Percentiles rank a stretch among this genome's conserved stretches.
These are phyloP conservation scores for Dryadomyces quercivorus DNA, from an alignment of 2,329 filamentous ascomycete species.

Conservation along the genomic window DNA sequence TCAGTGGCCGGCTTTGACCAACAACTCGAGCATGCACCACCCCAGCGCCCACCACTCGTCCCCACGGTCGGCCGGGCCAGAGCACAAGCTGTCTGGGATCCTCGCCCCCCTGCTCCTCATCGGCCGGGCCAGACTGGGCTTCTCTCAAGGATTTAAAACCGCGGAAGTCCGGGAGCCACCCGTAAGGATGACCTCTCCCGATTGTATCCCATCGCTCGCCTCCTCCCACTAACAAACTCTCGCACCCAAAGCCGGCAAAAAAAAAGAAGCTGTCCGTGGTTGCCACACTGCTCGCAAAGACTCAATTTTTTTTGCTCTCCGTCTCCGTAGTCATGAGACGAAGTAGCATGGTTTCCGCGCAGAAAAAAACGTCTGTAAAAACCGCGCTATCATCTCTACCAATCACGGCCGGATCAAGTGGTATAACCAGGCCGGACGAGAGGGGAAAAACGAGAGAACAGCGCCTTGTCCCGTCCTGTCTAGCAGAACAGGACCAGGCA, in stretches of 20 bases:
- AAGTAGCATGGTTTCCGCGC: slow-evolving; percentile 35
- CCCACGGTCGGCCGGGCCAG: background rate
- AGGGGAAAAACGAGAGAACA: slow-evolving; percentile 29
- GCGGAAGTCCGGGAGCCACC: background rate
- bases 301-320: slow-evolving; percentile 96
- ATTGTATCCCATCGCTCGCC: background rate
- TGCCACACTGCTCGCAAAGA: slow-evolving; percentile 73
- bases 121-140: too few species aligned
- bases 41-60: background rate
- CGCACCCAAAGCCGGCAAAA: slow-evolving; percentile 6
- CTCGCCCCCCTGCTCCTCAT: background rate
- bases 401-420: background rate
- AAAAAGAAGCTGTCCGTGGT: slow-evolving; percentile 55
- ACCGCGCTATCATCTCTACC: slow-evolving; percentile 53
- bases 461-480: background rate
- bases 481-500: background rate
- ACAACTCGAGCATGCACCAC: background rate
- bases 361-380: slow-evolving; percentile 97
- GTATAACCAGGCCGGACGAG: slow-evolving; percentile 15
- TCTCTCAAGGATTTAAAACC: background rate
- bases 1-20: background rate
- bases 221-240: background rate
- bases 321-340: slow-evolving; percentile 33
- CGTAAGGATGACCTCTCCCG: background rate
- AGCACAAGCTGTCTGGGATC: background rate